Evolutionary conservation across 2,329 filamentous ascomycete genomes (phyloP).

Genomic region (Orbilia quercus): DNA sequence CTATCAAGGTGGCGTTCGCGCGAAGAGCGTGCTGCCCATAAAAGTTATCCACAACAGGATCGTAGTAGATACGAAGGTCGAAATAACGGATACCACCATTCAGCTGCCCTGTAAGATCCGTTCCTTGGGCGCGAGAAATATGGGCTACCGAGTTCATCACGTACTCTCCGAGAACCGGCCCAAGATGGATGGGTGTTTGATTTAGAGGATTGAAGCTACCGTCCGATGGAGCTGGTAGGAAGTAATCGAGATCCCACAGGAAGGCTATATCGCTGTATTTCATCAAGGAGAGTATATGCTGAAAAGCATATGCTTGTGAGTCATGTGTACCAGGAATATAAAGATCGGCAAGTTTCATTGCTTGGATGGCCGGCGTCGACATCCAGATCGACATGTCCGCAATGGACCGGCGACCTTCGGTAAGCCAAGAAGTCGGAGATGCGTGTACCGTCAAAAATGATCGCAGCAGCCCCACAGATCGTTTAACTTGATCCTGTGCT

Average conservation of each 20-base stretch:
- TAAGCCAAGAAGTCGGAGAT: no score
- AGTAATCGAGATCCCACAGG: slow-evolving; percentile 51
- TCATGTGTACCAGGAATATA: slow-evolving; percentile 53
- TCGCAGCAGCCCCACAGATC: background rate
- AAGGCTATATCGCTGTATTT: slow-evolving; percentile 52
- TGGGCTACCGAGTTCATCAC: slow-evolving; percentile 29
- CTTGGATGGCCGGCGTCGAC: slow-evolving; percentile 38
- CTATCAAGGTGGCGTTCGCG: slow-evolving; percentile 11
- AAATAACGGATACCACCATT: slow-evolving; percentile 46
- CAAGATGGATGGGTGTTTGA: slow-evolving; percentile 34
- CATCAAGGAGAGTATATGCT: slow-evolving; percentile 29
- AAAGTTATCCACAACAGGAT: slow-evolving; percentile 29
- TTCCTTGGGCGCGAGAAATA: slow-evolving; percentile 36
- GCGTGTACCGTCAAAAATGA: background rate
- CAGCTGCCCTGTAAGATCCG: slow-evolving; percentile 27
- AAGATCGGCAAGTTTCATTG: slow-evolving; percentile 17
- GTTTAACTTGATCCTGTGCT: background rate
- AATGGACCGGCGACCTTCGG: background rate
- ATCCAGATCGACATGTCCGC: slow-evolving; percentile 40
- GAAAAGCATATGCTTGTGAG: slow-evolving; percentile 40
- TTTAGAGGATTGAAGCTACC: slow-evolving; percentile 46
- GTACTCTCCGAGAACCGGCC: slow-evolving; percentile 41
- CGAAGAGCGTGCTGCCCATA: slow-evolving; percentile 46
- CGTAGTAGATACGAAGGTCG: slow-evolving; percentile 51
- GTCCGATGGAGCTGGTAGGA: slow-evolving; percentile 35